These are phyloP conservation scores for Lepraria neglecta DNA, from an alignment of 495 filamentous ascomycete genomes.

Conservation along the genomic window DNA sequence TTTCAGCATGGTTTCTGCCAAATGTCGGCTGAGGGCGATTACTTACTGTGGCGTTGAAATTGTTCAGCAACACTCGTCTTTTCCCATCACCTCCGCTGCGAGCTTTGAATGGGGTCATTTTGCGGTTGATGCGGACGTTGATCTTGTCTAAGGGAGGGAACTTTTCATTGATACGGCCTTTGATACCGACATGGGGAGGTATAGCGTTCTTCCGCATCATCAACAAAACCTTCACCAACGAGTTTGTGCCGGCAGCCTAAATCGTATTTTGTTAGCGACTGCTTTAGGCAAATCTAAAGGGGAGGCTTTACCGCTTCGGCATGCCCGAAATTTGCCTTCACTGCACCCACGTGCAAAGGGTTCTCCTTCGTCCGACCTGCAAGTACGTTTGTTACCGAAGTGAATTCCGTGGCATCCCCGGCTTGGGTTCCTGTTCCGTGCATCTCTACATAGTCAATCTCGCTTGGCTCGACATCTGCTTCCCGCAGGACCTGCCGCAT, in stretches of 20 bases:
- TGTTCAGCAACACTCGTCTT: conserved; percentile 34
- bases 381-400: conserved; percentile 31
- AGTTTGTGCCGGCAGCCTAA: conserved; percentile 31
- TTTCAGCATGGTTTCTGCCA: neutral
- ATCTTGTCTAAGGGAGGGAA: conserved; percentile 28
- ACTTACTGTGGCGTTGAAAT: conserved; percentile 32
- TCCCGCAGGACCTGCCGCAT: conserved; percentile 39
- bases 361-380: conserved; percentile 23
- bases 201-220: conserved; percentile 37
- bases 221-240: conserved; percentile 36
- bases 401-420: conserved; percentile 36
- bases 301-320: conserved; percentile 30
- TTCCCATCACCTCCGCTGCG: conserved; percentile 22
- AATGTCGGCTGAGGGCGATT: neutral
- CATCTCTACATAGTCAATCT: conserved; percentile 48
- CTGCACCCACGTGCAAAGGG: conserved; percentile 34
- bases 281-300: neutral
- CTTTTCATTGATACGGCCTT: conserved; percentile 25
- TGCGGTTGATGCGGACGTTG: conserved; percentile 27
- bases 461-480: conserved; percentile 42
- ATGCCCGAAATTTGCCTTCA: conserved; percentile 41
- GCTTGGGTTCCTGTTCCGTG: conserved; percentile 46
- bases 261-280: neutral
- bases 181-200: conserved; percentile 34
- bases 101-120: conserved; percentile 20